Evolutionary conservation across 2,329 filamentous ascomycete species (phyloP), one percentile per base, ranked within the genome.

Genomic region (Cercospora sp.): DNA sequence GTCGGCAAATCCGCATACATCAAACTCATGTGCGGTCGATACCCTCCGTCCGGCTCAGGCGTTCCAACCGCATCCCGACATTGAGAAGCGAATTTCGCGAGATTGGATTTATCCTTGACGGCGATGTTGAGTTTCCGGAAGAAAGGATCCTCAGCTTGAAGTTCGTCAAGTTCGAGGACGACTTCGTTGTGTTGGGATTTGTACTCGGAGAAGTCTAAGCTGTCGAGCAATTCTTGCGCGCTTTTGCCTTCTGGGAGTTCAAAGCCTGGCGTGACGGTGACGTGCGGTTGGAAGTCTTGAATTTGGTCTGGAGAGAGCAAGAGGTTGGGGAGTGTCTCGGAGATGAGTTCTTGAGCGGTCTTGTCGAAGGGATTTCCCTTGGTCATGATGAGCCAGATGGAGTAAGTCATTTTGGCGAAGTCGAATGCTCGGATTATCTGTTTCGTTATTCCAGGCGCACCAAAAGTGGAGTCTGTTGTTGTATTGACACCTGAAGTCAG

Each of bases 331-430:
- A 74, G 45, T 8, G 73, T 72, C 26, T 71, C 68, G 30, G 70
- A 71, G 67, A 74, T 74, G 53, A 74, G 69, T 68, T 74, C 73
- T 71, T 73, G 70, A 18, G 68, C 57, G 61, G 71, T 69, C 45
- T 72, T 71, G 48, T 66, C 68, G 69, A 73, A 74, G 13, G 73
- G 69, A 58, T 64, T 69, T 26, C 53, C 61, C 10, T 65, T 58
- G 55, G 65, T 64, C 13, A 71, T 71, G 23, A 73, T 55, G 65
- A 74, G 69, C 73, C 73, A 74, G 65, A 74, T 70, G 8, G 71
- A 71, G 31, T 70, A 64, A 18, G 67, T 40, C 67, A 68, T 68
- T 42, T 10, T 55, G 48, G 23, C 48, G 23, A 28, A 30, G 18
- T 36, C 30, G 55, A 6, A 23, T n/a, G 5, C 40, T 36, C 51